A percentile compares a stretch with the other conserved stretches of the same genome.
These are phyloP conservation scores for Hypoxylon lenormandii DNA, from an alignment of 495 filamentous ascomycete genomes.

Conservation along the genomic window DNA sequence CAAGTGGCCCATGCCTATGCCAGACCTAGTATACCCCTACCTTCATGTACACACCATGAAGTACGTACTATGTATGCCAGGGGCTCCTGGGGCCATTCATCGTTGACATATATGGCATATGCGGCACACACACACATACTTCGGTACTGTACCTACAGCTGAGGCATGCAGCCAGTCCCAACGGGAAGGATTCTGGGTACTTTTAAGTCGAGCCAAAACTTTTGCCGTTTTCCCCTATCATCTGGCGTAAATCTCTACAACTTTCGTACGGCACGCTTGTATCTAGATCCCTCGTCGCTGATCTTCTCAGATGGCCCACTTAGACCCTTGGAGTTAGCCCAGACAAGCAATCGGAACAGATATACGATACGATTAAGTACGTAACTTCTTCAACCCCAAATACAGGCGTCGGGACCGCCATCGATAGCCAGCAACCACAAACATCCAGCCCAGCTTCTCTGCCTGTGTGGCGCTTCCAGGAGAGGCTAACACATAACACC, in stretches of 20 bases:
- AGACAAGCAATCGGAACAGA: conserved; percentile 39
- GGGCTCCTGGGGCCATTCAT: conserved; percentile 17
- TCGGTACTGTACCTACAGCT: conserved; percentile 33
- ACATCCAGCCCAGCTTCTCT: conserved; percentile 27
- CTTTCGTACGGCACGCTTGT: background rate
- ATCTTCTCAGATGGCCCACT: conserved; percentile 27
- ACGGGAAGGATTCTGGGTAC: conserved; percentile 37
- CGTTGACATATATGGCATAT: conserved; percentile 37
- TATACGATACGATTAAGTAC: conserved; percentile 32
- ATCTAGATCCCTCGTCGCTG: conserved; percentile 21
- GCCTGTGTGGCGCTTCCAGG: conserved; percentile 24
- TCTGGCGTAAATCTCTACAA: conserved; percentile 5
- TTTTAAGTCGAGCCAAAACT: conserved; percentile 6
- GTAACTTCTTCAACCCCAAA: conserved; percentile 30
- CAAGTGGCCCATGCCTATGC: conserved; percentile 5
- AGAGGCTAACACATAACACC: conserved; percentile 32
- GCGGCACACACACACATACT: conserved; percentile 6
- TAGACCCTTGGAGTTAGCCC: conserved; percentile 26
- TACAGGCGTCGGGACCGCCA: conserved; percentile 25
- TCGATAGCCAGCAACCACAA: conserved; percentile 11
- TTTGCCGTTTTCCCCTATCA: conserved; percentile 22
- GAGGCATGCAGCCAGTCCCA: conserved; percentile 31
- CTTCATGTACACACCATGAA: background rate
- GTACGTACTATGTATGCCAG: conserved; percentile 23
- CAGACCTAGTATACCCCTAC: conserved; percentile 6